Percentiles rank a stretch among this genome's conserved stretches.
These are phyloP conservation scores for Amylocystis lapponica DNA, from an alignment of 768 basidiomycete species.

Conservation along the genomic window DNA sequence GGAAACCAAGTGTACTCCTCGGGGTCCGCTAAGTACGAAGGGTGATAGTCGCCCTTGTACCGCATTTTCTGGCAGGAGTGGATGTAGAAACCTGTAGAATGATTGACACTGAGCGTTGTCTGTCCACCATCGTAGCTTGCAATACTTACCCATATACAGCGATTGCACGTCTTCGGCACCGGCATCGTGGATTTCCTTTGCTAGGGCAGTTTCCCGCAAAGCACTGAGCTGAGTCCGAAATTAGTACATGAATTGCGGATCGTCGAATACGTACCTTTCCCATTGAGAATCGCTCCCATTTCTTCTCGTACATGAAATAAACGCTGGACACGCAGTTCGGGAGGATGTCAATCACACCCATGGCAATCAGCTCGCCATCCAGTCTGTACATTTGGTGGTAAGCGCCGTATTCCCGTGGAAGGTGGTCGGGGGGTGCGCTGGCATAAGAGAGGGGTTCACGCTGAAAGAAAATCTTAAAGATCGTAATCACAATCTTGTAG, in stretches of 20 bases:
- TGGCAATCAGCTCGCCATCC: conserved; percentile 75
- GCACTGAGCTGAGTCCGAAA: conserved; percentile 63
- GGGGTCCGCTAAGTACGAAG: conserved; percentile 85
- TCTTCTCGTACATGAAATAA: conserved; percentile 85
- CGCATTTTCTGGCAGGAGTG: conserved; percentile 91
- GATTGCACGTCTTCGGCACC: conserved; percentile 59
- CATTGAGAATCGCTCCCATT: conserved; percentile 62
- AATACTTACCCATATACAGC: conserved; percentile 78
- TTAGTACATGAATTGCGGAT: background rate
- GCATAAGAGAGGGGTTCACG: conserved; percentile 55
- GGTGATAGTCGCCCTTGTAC: conserved; percentile 91
- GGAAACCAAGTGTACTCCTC: conserved; percentile 77
- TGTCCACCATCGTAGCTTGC: background rate
- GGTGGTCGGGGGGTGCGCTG: conserved; percentile 39
- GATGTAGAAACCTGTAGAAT: conserved; percentile 76
- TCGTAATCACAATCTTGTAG: too few species aligned
- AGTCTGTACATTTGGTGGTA: conserved; percentile 87
- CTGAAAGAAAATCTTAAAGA: conserved; percentile 29
- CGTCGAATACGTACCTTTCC: conserved; percentile 56
- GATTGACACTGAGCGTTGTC: background rate
- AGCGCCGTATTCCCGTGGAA: conserved; percentile 82
- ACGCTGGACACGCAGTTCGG: conserved; percentile 80
- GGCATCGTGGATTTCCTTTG: conserved; percentile 64
- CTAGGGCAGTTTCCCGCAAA: conserved; percentile 72
- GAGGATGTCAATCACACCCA: conserved; percentile 87